Percentiles rank a stretch among this genome's conserved stretches.
These are phyloP conservation scores for Ramaria sp. DNA, from an alignment of 768 basidiomycete species.

Conservation along the genomic window DNA sequence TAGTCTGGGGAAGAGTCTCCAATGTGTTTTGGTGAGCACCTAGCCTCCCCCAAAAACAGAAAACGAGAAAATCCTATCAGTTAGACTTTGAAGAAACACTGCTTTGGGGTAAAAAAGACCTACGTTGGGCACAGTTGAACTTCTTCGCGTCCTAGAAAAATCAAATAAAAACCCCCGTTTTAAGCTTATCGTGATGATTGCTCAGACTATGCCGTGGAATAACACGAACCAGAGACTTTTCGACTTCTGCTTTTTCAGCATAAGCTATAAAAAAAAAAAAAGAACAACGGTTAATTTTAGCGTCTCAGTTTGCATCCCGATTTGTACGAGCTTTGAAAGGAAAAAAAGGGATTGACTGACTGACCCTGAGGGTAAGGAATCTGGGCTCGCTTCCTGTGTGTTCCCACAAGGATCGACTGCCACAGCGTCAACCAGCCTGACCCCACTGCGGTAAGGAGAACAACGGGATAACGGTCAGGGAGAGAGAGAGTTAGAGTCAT, in stretches of 20 bases:
- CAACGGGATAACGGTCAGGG: conserved; percentile 39
- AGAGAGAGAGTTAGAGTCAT: background rate
- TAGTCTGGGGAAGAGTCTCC: conserved; percentile 30
- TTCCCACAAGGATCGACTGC: conserved; percentile 33
- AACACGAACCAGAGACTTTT: background rate
- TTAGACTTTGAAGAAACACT: background rate
- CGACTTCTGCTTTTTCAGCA: conserved; percentile 55
- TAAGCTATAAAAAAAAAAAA: conserved; percentile 35
- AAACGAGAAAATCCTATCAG: no score
- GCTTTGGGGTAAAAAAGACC: conserved; percentile 11
- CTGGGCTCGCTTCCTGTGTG: conserved; percentile 38
- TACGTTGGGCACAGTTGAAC: conserved; percentile 70
- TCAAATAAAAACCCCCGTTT: no score
- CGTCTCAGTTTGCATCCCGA: conserved; percentile 15
- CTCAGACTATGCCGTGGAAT: background rate
- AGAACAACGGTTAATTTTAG: background rate
- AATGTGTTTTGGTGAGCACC: conserved; percentile 63
- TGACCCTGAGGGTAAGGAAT: conserved; percentile 65
- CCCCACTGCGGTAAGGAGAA: conserved; percentile 43
- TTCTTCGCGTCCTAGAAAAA: conserved; percentile 28
- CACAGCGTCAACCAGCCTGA: conserved; percentile 38
- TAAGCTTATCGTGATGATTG: no score
- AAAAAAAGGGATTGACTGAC: no score
- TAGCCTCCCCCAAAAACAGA: conserved; percentile 20
- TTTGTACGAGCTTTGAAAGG: no score